Conservation (phyloP, 1,284 basidiomycete species). For the Sanghuangporus baumii region DNA sequence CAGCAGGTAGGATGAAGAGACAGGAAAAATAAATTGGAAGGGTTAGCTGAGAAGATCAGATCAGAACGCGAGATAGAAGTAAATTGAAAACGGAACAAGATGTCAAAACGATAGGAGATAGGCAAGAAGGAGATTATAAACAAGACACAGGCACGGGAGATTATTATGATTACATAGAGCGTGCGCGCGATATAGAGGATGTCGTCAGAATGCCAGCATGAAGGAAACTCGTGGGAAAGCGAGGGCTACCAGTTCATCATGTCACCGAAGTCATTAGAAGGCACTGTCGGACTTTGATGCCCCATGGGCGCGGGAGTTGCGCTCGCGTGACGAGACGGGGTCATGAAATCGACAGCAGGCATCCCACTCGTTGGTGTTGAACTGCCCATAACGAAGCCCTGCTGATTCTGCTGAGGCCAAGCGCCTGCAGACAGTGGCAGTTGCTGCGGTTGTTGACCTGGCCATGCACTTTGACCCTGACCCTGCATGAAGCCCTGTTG, state of each 20-base stretch:
- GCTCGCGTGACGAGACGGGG: conserved; percentile 7
- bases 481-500: conserved; percentile 25
- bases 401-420: conserved; percentile 12
- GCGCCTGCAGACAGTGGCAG: background rate
- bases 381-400: conserved; percentile 3
- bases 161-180: background rate
- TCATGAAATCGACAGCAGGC: conserved; percentile 3
- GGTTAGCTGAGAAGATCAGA: background rate
- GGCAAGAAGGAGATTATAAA: background rate
- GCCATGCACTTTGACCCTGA: conserved; percentile 22
- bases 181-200: background rate
- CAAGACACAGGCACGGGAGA: background rate
- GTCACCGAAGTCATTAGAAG: conserved; percentile 7
- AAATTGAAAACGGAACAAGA: background rate
- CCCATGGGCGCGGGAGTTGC: conserved; percentile 13
- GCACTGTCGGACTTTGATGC: conserved; percentile 14
- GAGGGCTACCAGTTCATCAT: conserved; percentile 15
- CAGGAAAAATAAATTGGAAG: background rate
- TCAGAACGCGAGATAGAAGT: background rate
- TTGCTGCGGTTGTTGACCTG: conserved; percentile 10
- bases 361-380: background rate
- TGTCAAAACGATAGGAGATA: background rate
- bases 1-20: background rate
- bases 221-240: background rate
- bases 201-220: background rate